Conservation (phyloP, 177 flowering plant genomes). For the Telopea speciosissima region DNA sequence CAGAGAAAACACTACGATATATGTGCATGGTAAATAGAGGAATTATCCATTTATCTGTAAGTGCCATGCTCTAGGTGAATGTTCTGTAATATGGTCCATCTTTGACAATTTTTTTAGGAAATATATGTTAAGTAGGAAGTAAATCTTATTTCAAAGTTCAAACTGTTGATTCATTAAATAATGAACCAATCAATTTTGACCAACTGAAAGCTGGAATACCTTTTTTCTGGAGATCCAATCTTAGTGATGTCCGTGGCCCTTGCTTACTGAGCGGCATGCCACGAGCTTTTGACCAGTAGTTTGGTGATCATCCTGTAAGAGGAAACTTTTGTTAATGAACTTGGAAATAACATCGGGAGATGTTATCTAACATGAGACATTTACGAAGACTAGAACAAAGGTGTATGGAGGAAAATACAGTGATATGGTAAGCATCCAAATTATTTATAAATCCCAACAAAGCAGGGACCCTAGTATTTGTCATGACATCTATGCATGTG, state of each 20-base stretch:
- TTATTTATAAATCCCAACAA: too few species aligned
- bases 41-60: too few species aligned
- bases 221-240: slow-evolving; percentile 8
- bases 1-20: too few species aligned
- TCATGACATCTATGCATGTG: too few species aligned
- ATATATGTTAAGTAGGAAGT: not conserved
- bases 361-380: too few species aligned
- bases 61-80: not conserved
- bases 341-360: too few species aligned
- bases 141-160: too few species aligned
- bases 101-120: not conserved
- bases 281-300: slow-evolving; percentile 26
- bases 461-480: too few species aligned
- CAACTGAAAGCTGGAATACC: slow-evolving; percentile 2
- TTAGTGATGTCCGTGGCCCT: slow-evolving; percentile 29
- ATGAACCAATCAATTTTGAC: not conserved
- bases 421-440: not conserved
- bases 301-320: slow-evolving; percentile 35
- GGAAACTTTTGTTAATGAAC: not conserved
- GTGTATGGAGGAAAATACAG: too few species aligned
- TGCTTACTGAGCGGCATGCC: slow-evolving; percentile 31
- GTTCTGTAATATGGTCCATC: not conserved
- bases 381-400: not conserved
- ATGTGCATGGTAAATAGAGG: too few species aligned
- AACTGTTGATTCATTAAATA: not conserved